A percentile compares a stretch with the other conserved stretches of the same genome.
Conservation (phyloP, 257 asterid genomes). For the Solanum pennellii region DNA sequence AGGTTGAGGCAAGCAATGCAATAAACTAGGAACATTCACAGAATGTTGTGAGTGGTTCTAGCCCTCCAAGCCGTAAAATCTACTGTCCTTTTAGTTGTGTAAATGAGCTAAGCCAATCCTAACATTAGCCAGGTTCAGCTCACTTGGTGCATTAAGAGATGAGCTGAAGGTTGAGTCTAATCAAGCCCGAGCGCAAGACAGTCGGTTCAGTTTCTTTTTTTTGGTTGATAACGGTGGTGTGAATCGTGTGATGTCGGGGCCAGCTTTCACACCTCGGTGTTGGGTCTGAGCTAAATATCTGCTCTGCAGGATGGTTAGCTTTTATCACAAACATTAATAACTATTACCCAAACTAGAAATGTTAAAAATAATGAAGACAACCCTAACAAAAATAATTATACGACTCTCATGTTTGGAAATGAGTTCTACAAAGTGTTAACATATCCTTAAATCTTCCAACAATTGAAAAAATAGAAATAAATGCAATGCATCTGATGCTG, state of each 20-base stretch:
- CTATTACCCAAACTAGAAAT: not conserved
- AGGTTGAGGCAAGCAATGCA: not conserved
- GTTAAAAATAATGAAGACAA: not conserved
- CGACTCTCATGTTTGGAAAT: not conserved
- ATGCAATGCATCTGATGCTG: not conserved
- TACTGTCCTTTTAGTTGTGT: not conserved
- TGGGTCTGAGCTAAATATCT: not conserved
- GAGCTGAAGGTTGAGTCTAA: not conserved
- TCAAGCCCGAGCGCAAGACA: not conserved
- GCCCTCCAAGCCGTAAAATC: not conserved
- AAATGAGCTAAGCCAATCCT: not conserved
- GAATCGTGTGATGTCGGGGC: not conserved
- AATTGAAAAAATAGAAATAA: not conserved
- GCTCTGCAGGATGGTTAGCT: not conserved
- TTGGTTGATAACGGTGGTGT: not conserved
- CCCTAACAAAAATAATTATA: not conserved
- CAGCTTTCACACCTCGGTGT: not conserved
- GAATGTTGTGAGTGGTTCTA: not conserved
- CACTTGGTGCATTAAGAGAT: not conserved
- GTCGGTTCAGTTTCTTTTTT: not conserved
- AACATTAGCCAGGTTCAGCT: not conserved
- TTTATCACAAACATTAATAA: not conserved
- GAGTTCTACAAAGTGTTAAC: not conserved
- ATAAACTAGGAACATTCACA: not conserved
- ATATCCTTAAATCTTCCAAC: not conserved